Conservation (phyloP, 306 rosid species). For the Quillaja saponaria region DNA sequence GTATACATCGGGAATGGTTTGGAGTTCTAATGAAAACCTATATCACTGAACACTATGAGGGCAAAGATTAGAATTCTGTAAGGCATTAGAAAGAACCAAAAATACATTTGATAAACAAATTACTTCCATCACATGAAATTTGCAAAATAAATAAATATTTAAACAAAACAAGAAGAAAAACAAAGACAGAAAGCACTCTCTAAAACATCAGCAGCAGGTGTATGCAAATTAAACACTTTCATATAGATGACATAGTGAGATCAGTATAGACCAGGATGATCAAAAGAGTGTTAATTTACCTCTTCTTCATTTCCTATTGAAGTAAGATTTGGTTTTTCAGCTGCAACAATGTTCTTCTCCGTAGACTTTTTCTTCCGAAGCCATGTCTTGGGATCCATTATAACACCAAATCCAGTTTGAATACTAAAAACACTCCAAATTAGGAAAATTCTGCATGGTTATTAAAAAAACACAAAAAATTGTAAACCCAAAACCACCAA, state of each 20-base stretch:
- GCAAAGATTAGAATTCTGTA: too few relatives aligned
- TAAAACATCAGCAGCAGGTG: background rate
- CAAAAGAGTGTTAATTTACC: background rate
- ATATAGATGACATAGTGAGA: background rate
- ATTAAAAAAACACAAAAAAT: background rate
- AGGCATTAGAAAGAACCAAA: too few relatives aligned
- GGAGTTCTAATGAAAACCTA: too few relatives aligned
- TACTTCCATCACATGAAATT: background rate
- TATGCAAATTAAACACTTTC: background rate
- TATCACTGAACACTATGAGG: too few relatives aligned
- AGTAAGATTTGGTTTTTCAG: constrained; percentile 43
- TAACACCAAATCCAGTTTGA: constrained; percentile 19
- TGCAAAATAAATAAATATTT: constrained; percentile 9
- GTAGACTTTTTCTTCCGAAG: constrained; percentile 80
- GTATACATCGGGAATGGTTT: too few relatives aligned
- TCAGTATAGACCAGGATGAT: constrained; percentile 11
- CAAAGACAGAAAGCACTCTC: background rate
- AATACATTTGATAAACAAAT: background rate
- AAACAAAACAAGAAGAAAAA: background rate
- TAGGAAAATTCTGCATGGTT: constrained; percentile 32
- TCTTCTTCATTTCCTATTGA: constrained; percentile 70
- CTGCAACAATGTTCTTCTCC: constrained; percentile 51
- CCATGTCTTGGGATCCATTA: constrained; percentile 84
- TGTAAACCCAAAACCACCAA: too few relatives aligned
- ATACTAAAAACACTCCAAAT: constrained; percentile 28